Base-by-base conservation (phyloP, 139 green algal species). In the Micractinium sp. region DNA sequence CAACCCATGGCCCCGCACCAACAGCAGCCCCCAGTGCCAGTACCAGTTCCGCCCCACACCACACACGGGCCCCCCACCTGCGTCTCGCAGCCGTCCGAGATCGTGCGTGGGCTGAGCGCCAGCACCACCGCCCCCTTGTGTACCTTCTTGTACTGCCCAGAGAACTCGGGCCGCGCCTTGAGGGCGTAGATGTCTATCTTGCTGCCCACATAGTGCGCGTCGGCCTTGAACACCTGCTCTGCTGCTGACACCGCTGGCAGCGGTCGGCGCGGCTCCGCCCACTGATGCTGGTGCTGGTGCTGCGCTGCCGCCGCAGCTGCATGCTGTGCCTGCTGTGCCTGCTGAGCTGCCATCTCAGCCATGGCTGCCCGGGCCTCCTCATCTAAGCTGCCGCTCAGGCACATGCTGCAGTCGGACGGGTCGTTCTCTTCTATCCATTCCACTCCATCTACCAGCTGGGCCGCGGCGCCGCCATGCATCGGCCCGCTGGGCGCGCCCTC, bases 91-190 rank as follows among this genome's bases (percentile, higher is more conserved):
- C 61, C 39, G 3, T 81, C 69, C 1, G 66, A 60, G 39, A 88
- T 88, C 69, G n/a, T 41, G 19, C 71, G 39, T 22, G 18, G n/a
- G 82, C 31, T 73, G 38, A 89, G 79, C 27, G 61, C 69, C 36
- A 92, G 78, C 67, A 91, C 61, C 80, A 87, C 90, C 38, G 82
- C 67, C 13, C 90, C 90, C 75, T 92, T 92, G 87, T 92, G 87
- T 67, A 92, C 74, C 74, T 86, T 86, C 66, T 90, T 92, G 56
- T 89, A 92, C 75, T 89, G 69, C 19, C 81, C 87, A 0, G 39
- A 33, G 39, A 89, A 91, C 61, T 91, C 81, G 16, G 87, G 71
- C 27, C 82, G 82, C 27, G 60, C 56, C 77, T 93, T 75, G n/a
- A 93, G 73, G 0, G 69, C 77, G n/a, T 86, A 88, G 27, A 90